Conservation (phyloP, 306 rosid genomes). For the Cyamopsis tetragonoloba region DNA sequence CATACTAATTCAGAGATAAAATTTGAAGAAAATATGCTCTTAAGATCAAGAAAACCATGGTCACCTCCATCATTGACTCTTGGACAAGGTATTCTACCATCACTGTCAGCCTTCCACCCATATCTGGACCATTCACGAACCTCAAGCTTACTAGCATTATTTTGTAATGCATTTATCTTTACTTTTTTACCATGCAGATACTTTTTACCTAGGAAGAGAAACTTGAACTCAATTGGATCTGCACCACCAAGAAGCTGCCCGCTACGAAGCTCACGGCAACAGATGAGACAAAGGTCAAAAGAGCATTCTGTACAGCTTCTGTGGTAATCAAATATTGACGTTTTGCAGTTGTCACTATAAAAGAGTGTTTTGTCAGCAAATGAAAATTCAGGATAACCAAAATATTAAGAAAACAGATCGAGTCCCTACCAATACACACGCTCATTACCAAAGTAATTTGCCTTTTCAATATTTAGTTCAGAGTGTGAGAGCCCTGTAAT, state of each 20-base stretch:
- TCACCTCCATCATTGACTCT: conserved; percentile 42
- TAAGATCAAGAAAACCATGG: conserved; percentile 53
- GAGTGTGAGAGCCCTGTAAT: conserved; percentile 32
- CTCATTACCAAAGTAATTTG: conserved; percentile 23
- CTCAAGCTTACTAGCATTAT: not conserved
- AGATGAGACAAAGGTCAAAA: conserved; percentile 73
- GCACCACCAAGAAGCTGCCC: conserved; percentile 53
- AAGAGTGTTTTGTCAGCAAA: conserved; percentile 16
- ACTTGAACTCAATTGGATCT: conserved; percentile 36
- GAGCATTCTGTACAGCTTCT: conserved; percentile 71
- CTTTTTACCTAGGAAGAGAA: conserved; percentile 24
- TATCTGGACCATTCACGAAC: conserved; percentile 30
- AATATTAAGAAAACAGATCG: not conserved
- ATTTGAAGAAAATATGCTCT: conserved; percentile 37
- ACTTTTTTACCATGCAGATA: conserved; percentile 53
- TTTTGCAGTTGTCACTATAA: conserved; percentile 74
- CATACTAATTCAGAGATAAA: conserved; percentile 43
- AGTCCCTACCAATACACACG: conserved; percentile 63
- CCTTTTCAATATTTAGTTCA: conserved; percentile 14
- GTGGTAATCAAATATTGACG: conserved; percentile 78
- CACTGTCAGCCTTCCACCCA: conserved; percentile 50
- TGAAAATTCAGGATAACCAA: not conserved
- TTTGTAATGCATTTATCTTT: not conserved
- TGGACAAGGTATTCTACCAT: conserved; percentile 70
- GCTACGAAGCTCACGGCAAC: conserved; percentile 74